Base-by-base conservation (phyloP, 1,284 basidiomycete genomes). In the Leccinum proliferum region DNA sequence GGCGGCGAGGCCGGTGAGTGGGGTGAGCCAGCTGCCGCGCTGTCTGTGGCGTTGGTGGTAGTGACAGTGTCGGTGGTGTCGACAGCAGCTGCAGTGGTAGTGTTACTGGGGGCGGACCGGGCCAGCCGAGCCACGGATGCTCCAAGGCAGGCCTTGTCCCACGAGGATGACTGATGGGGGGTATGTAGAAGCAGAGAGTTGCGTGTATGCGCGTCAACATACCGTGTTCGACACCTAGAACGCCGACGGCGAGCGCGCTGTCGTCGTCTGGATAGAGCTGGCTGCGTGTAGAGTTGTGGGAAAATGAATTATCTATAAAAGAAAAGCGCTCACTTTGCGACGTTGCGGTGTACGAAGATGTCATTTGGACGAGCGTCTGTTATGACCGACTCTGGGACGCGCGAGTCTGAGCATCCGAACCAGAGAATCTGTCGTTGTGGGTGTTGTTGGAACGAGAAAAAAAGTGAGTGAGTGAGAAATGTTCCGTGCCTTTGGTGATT, bases 201-300 rank as follows among this genome's bases (percentile, higher is more conserved):
- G 10, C 39, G n/a, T 58, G 3, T 32, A 46, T 18, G 39, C 14
- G 57, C 35, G 5, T 39, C 2, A n/a, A 32, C 81, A 71, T 71
- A 93, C 92, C 84, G 77, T 98, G 91, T 75, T 92, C 82, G 52
- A 96, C 89, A 62, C 90, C 89, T 63, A 97, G 80, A 67, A 83
- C 79, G 66, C 85, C 82, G 48, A 98, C 81, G 2, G 93, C 84
- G 58, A 87, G 79, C 1, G 87, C 87, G 67, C 86, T 94, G 69
- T 87, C 85, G 75, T 98, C 96, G 64, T 89, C 77, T 2, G 81
- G 77, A 67, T 88, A 89, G 77, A 95, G 88, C 80, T 95, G 89
- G 76, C 91, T 92, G 70, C 18, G 5, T 1, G 41, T 25, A 8
- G 39, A 39, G 39, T 3, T 39, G 39, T 39, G 18, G 14, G 10